A percentile compares a stretch with the other conserved stretches of the same genome.
Conservation (phyloP, 768 basidiomycete genomes). For the Tricholoma sp. region DNA sequence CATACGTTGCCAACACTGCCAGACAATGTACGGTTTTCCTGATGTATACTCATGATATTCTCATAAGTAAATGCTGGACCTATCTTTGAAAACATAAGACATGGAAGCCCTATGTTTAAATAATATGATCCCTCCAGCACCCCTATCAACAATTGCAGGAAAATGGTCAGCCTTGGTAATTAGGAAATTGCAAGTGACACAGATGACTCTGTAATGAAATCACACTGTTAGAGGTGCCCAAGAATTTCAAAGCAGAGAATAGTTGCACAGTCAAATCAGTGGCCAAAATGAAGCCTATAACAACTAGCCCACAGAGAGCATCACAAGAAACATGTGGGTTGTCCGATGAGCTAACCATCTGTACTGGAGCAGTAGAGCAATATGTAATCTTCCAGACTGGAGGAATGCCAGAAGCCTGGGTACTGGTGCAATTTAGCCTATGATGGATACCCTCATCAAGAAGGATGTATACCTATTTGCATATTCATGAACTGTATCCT, state of each 20-base stretch:
- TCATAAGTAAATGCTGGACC: slow-evolving; percentile 58
- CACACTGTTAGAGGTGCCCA: not conserved
- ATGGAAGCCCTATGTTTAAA: slow-evolving; percentile 61
- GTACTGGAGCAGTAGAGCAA: no score
- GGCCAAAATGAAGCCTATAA: slow-evolving; percentile 63
- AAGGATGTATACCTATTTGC: no score
- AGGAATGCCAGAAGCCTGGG: no score
- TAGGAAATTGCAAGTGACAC: slow-evolving; percentile 48
- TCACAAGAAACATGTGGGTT: no score
- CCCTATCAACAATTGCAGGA: no score
- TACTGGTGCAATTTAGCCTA: no score
- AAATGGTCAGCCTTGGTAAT: slow-evolving; percentile 57
- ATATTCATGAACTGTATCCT: no score
- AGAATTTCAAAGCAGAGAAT: not conserved
- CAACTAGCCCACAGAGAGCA: slow-evolving; percentile 37
- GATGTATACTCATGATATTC: slow-evolving; percentile 63
- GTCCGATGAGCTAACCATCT: no score
- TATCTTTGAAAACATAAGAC: slow-evolving; percentile 68
- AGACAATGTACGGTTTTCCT: no score
- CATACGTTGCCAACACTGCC: no score
- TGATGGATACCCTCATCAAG: no score
- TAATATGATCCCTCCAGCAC: slow-evolving; percentile 56
- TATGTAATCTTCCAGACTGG: no score
- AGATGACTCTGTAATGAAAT: slow-evolving; percentile 43
- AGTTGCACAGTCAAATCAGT: slow-evolving; percentile 52